These are phyloP conservation scores for Gnomoniopsis smithogilvyi DNA, from an alignment of 2,329 filamentous ascomycete genomes.

Conservation along the genomic window DNA sequence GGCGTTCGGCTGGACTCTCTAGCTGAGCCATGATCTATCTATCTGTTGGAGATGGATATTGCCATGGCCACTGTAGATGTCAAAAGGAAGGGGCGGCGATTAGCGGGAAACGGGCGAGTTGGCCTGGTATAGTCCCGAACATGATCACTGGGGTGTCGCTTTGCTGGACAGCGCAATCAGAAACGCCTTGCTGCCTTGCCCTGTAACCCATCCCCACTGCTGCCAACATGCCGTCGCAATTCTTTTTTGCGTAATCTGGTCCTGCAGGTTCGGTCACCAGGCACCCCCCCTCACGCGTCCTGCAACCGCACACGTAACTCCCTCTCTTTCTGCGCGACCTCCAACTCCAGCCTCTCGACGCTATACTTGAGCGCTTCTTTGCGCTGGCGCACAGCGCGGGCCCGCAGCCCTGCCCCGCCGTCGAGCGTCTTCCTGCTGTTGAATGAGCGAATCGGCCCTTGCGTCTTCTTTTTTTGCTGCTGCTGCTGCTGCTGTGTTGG, in stretches of 20 bases:
- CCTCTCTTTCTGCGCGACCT: slow-evolving; percentile 73
- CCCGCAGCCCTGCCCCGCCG: slow-evolving; percentile 47
- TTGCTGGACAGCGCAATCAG: no score
- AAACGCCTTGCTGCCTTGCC: no score
- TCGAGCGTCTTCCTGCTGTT: slow-evolving; percentile 42
- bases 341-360: slow-evolving; percentile 79
- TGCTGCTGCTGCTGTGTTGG: slow-evolving; percentile 11
- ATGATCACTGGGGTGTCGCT: no score
- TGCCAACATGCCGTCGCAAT: no score
- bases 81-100: no score
- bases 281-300: slow-evolving; percentile 21
- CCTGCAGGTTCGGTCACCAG: not conserved
- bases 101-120: no score
- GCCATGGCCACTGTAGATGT: no score
- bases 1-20: no score
- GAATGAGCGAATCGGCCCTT: slow-evolving; percentile 10
- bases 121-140: no score
- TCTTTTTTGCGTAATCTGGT: not conserved
- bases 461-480: slow-evolving; percentile 23
- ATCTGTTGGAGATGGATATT: no score
- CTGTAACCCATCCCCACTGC: no score
- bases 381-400: slow-evolving; percentile 67
- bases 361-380: slow-evolving; percentile 85
- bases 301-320: slow-evolving; percentile 53
- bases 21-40: no score